Evolutionary conservation across 2,329 filamentous ascomycete genomes (phyloP).

Genomic region (Fusarium albidum): DNA sequence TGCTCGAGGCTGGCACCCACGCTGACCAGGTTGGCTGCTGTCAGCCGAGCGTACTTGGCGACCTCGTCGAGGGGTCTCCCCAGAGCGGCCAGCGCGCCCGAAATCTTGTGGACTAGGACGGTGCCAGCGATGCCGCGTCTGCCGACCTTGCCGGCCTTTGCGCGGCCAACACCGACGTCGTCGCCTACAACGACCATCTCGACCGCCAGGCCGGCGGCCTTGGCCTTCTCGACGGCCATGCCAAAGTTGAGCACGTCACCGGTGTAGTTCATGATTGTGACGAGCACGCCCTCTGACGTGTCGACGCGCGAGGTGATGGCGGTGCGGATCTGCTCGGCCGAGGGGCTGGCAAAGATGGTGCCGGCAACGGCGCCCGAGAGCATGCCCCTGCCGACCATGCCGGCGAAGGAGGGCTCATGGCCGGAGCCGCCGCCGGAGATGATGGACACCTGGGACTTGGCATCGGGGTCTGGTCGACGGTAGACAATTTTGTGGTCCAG

Average conservation of each 20-base stretch:
- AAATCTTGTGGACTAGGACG: conserved; percentile 89
- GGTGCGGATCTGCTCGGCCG: conserved; percentile 81
- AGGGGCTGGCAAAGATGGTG: conserved; percentile 85
- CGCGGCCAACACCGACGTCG: conserved; percentile 87
- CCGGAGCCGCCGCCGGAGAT: conserved; percentile 90
- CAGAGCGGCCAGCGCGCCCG: conserved; percentile 80
- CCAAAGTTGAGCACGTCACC: conserved; percentile 92
- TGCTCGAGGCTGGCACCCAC: conserved; percentile 88
- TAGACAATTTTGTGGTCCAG: conserved; percentile 84
- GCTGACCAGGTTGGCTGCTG: conserved; percentile 79
- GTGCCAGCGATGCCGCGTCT: conserved; percentile 90
- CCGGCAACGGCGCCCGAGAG: conserved; percentile 85
- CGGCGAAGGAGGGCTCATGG: conserved; percentile 88
- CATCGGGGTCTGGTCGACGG: conserved; percentile 61
- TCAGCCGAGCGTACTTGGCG: conserved; percentile 73
- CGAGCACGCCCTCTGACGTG: conserved; percentile 76
- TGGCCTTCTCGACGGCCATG: conserved; percentile 91
- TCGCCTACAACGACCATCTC: conserved; percentile 94
- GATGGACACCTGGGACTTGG: conserved; percentile 75
- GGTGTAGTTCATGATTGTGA: conserved; percentile 97
- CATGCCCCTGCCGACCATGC: conserved; percentile 83
- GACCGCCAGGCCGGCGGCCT: conserved; percentile 76
- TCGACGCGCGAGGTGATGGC: conserved; percentile 79
- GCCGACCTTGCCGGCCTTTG: conserved; percentile 88
- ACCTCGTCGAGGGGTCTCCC: conserved; percentile 76